Base-by-base conservation (phyloP, 352 stramenopile species). In the Globisporangium paroecandrum region DNA sequence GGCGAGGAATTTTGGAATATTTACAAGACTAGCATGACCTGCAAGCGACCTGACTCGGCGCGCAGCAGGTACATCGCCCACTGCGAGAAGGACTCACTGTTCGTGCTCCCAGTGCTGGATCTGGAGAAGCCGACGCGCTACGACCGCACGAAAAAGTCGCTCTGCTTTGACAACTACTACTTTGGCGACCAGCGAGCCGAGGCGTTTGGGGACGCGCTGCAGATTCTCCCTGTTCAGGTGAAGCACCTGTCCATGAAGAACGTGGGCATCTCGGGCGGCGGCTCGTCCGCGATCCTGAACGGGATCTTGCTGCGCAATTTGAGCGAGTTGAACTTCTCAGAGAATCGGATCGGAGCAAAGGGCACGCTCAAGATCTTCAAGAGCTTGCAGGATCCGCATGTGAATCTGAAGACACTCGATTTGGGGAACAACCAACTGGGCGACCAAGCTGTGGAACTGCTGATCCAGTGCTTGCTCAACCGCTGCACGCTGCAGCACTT, bases 111-210 rank as follows among this genome's bases (percentile, higher is more conserved):
- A 0, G 77, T 90, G 20, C 73, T 93, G 12, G 82, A 91, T 55
- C 66, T 93, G 3, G 85, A 82, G 49, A 69, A 75, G 25, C 54
- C 76, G 7, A 76, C 64, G 1, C 74, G 82, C 6, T 90, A 89
- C 41, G 77, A 90, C 32, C 57, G 49, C 29, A 63, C 64, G 20
- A 75, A 64, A 0, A 81, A 83, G 41, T 59, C 73, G 6, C 75
- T 93, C 13, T 67, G 75, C 0, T 93, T 85, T 49, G 78, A 87
- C 69, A 90, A 93, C 64, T 93, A 91, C 64, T 93, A 87, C 67
- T 86, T 93, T 59, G 82, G 85, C 8, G 82, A 91, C 62, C 77
- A 86, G 53, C 79, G 82, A 1, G 82, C 85, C 1, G 78, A 90
- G 34, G 82, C 85, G 0, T 72, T 93, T 32, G 85, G 85, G 1